Base-by-base conservation (phyloP, 345 rosid genomes). In the Ceriops tagal region DNA sequence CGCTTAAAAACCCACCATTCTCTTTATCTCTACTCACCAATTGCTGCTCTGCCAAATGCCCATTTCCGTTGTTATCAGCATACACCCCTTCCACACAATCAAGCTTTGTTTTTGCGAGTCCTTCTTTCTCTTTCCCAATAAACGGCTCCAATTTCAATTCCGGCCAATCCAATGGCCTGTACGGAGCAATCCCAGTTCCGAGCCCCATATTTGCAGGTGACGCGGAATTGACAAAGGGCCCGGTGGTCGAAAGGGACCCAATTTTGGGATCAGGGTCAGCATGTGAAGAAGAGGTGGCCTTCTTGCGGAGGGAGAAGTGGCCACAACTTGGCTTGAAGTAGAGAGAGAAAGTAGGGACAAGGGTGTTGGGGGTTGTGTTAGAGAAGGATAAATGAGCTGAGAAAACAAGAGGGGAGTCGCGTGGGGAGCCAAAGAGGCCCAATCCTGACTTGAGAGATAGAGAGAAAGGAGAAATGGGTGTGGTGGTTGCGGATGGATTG, bases 311-410 rank as follows among this genome's bases (percentile, higher is more conserved):
- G 53, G 85, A 76, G 67, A 86, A 86, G 72, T 84, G 75, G 16
- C 93, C 93, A 18, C 83, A 28, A 24, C 77, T 80, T 59, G 92
- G 92, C 86, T 80, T 86, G 76, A 88, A 77, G 53, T 86, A 87
- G 72, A 88, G 88, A 52, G 81, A 86, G 78, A 86, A 86, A 52
- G 83, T 35, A 62, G 93, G 90, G 37, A 73, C 34, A 20, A 76
- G 7, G 10, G 62, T 19, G 49, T 19, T 67, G 26, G 83, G 75
- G 65, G 51, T 58, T 13, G 78, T 3, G n/a, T 57, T 55, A 7
- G 84, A 81, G 51, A 84, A 74, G 61, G 87, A 69, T 70, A 88
- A 77, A 28, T 66, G 65, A n/a, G 85, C 90, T 46, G 84, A 82
- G 83, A 88, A 86, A 68, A 77, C 52, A 32, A 88, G 80, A 78